These are phyloP conservation scores for Xylaria longipes DNA, from an alignment of 495 filamentous ascomycete genomes.

Conservation along the genomic window DNA sequence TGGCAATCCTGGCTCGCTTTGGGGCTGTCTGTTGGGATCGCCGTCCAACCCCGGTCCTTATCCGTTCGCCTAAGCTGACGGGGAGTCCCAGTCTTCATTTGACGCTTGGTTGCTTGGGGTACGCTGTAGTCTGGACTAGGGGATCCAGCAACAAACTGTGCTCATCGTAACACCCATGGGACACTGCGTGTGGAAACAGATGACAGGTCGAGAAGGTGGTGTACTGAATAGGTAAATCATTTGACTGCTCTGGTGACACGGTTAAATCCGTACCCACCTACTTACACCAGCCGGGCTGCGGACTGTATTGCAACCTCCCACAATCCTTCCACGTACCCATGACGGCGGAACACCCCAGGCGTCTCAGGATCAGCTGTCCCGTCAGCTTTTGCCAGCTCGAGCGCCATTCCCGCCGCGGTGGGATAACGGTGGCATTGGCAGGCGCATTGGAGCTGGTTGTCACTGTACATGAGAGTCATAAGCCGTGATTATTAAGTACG, in stretches of 20 bases:
- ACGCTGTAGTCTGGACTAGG: not conserved
- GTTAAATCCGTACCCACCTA: not conserved
- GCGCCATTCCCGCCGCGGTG: slow-evolving; percentile 9
- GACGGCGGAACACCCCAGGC: not conserved
- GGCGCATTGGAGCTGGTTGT: slow-evolving; percentile 7
- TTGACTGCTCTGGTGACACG: not conserved
- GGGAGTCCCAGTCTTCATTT: slow-evolving; percentile 7
- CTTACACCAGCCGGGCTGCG: slow-evolving; percentile 6
- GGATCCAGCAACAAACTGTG: slow-evolving; percentile 6
- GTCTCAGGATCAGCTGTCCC: slow-evolving; percentile 23
- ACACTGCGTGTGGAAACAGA: not conserved
- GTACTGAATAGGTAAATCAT: not conserved
- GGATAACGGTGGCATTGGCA: not conserved
- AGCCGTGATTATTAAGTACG: slow-evolving; percentile 3
- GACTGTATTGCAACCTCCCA: not conserved
- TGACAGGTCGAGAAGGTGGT: slow-evolving; percentile 6
- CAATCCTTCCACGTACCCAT: not conserved
- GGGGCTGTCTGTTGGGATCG: slow-evolving; percentile 10
- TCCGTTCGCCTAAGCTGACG: slow-evolving; percentile 9
- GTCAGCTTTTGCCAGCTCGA: slow-evolving; percentile 22
- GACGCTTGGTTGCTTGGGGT: slow-evolving; percentile 19
- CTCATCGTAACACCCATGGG: not conserved
- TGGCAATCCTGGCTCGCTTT: slow-evolving; percentile 2
- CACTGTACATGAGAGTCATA: slow-evolving; percentile 3
- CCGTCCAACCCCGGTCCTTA: slow-evolving; percentile 19